A percentile compares a stretch with the other conserved stretches of the same genome.
phyloP scores from a whole-genome alignment of 768 basidiomycete species.

The Termitomyces sp. region DNA sequence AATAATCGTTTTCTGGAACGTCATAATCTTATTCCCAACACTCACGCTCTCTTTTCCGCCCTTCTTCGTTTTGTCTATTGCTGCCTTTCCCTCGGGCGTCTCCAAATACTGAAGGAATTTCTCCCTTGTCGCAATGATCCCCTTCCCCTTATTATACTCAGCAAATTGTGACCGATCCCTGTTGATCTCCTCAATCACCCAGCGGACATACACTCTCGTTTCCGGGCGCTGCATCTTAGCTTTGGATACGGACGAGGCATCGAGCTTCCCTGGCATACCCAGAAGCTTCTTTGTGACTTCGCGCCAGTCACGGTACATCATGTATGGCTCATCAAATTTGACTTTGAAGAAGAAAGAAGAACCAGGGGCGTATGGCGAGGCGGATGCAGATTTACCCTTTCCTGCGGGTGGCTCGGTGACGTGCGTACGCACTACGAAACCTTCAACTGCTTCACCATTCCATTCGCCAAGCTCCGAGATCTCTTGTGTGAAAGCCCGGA shows the following conservation, averaged over 20 bases:
- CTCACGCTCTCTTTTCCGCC: conserved; percentile 28
- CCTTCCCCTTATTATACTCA: conserved; percentile 63
- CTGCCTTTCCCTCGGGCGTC: conserved; percentile 38
- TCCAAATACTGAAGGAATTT: conserved; percentile 68
- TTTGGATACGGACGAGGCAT: conserved; percentile 43
- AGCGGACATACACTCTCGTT: conserved; percentile 72
- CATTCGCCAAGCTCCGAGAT: conserved; percentile 67
- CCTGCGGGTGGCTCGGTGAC: conserved; percentile 40
- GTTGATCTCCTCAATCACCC: conserved; percentile 78
- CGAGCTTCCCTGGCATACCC: conserved; percentile 21
- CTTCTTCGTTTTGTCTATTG: conserved; percentile 23
- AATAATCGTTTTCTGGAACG: conserved; percentile 72
- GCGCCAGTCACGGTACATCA: conserved; percentile 98
- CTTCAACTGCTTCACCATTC: conserved; percentile 84
- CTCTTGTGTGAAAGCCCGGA: conserved; percentile 66
- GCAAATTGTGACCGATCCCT: conserved; percentile 54
- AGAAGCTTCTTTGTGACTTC: conserved; percentile 86
- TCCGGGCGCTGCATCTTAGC: conserved; percentile 72
- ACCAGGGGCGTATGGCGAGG: conserved; percentile 68
- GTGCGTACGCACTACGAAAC: conserved; percentile 86
- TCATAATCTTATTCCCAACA: conserved; percentile 13
- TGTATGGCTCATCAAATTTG: conserved; percentile 98
- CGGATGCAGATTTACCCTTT: conserved; percentile 17
- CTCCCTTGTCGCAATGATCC: conserved; percentile 82
- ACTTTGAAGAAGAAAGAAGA: conserved; percentile 98